A percentile compares a stretch with the other conserved stretches of the same genome.
phyloP scores from a whole-genome alignment of 257 asterid genomes.

The Asclepias syriaca region DNA sequence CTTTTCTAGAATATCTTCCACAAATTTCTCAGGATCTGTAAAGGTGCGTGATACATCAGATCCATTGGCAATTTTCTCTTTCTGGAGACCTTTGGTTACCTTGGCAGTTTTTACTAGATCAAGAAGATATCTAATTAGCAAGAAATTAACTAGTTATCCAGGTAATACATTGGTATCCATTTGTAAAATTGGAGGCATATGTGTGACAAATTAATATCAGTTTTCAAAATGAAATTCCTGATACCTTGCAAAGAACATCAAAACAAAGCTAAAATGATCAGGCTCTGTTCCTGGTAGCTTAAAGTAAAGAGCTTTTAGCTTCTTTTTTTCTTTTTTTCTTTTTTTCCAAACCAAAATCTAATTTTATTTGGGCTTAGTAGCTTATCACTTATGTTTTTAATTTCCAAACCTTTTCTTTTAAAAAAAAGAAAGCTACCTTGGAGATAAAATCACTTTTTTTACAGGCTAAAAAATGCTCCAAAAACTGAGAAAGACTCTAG shows the following conservation, averaged over 20 bases:
- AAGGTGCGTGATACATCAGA: slow-evolving; percentile 25
- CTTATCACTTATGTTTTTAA: too few relatives aligned
- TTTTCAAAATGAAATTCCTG: neutral
- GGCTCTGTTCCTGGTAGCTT: neutral
- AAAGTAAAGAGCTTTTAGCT: too few relatives aligned
- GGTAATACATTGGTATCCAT: neutral
- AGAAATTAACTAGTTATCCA: neutral
- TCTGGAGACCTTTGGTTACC: slow-evolving; percentile 33
- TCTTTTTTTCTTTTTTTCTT: too few relatives aligned
- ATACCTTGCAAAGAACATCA: neutral
- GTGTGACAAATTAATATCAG: neutral
- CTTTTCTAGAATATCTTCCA: slow-evolving; percentile 64
- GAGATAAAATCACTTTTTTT: too few relatives aligned
- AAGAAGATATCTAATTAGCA: neutral
- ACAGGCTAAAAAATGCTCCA: too few relatives aligned
- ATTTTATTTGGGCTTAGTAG: too few relatives aligned
- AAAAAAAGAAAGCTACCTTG: too few relatives aligned
- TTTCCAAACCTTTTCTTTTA: too few relatives aligned
- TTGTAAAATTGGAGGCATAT: neutral
- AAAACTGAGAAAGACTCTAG: too few relatives aligned
- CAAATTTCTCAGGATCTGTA: slow-evolving; percentile 59
- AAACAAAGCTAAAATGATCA: neutral
- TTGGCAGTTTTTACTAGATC: slow-evolving; percentile 38
- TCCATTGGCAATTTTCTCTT: slow-evolving; percentile 36
- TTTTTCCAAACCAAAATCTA: too few relatives aligned